Base-by-base conservation (phyloP, 768 basidiomycete species). In the Leucocoprinus birnbaumii region DNA sequence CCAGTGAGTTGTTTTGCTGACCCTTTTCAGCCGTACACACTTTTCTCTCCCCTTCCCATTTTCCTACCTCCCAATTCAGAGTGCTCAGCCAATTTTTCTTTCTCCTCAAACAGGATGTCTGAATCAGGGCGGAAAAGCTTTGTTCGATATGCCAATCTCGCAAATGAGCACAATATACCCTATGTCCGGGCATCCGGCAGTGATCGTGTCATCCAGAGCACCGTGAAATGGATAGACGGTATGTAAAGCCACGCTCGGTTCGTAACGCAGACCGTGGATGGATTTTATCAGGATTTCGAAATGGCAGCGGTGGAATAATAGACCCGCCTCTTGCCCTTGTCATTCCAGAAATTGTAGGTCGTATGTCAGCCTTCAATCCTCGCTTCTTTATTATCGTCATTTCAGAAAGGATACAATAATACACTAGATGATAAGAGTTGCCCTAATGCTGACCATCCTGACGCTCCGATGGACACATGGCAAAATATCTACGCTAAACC, bases 211-310 rank as follows among this genome's bases (percentile, higher is more conserved):
- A 72, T 90, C 2, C 67, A 78, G 16, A 84, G 86, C 18, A 89
- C 89, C 1, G 71, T 64, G 5, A 89, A 89, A 62, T 92, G 91
- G 89, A 78, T 79, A 4, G 70, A 73, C 56, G 90, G 89, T 84
- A 44, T 19, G 58, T 55, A 21, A 14, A 16, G 19, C 21, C 49
- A 26, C 18, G 2, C 19, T 47, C 16, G 4, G 38, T n/a, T 38
- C 11, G 16, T 38, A 38, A 35, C 34, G 14, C 13, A 11, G 38
- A 38, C 5, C 31, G 11, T 31, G 5, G 11, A 31, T 31, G 5
- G 11, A 31, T 5, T 5, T 31, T 31, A 31, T 40, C 34, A 89
- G 89, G 88, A 2, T 87, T 91, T 63, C 72, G 81, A 2, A 51
- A 65, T 18, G 85, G 85, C 2, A 85, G 80, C 58, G 53, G 70